These are phyloP conservation scores for Claviceps fusiformis DNA, from an alignment of 2,329 filamentous ascomycete genomes.

Conservation along the genomic window DNA sequence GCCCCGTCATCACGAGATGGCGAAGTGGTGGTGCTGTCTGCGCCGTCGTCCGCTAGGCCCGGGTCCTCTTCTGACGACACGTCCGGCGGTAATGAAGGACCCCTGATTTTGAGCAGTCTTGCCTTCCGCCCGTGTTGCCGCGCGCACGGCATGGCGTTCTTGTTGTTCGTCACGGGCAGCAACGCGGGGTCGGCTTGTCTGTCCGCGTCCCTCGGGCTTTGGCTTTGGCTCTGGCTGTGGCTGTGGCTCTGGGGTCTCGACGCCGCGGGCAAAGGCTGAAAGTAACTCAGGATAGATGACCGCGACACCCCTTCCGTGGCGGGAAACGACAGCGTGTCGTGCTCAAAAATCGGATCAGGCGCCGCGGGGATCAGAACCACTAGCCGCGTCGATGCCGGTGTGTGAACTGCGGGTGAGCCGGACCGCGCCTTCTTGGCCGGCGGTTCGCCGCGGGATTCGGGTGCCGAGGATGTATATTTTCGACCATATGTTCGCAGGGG, in stretches of 20 bases:
- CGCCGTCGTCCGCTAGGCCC: neutral
- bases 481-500: constrained; percentile 28
- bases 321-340: neutral
- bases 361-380: neutral
- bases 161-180: constrained; percentile 7
- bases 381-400: neutral
- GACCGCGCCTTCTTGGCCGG: constrained; percentile 15
- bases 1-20: neutral
- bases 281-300: constrained; percentile 27
- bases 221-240: neutral
- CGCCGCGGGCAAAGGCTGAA: constrained; percentile 18
- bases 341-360: neutral
- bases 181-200: constrained; percentile 5
- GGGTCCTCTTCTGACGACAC: constrained; percentile 3
- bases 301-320: constrained; percentile 4
- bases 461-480: constrained; percentile 11
- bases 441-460: constrained; percentile 14
- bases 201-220: neutral
- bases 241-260: neutral
- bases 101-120: constrained; percentile 17
- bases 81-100: constrained; percentile 8
- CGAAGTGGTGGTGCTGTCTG: neutral
- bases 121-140: constrained; percentile 10
- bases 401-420: neutral
- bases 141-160: neutral